Conservation (phyloP, 257 asterid genomes). For the Nicotiana knightiana region DNA sequence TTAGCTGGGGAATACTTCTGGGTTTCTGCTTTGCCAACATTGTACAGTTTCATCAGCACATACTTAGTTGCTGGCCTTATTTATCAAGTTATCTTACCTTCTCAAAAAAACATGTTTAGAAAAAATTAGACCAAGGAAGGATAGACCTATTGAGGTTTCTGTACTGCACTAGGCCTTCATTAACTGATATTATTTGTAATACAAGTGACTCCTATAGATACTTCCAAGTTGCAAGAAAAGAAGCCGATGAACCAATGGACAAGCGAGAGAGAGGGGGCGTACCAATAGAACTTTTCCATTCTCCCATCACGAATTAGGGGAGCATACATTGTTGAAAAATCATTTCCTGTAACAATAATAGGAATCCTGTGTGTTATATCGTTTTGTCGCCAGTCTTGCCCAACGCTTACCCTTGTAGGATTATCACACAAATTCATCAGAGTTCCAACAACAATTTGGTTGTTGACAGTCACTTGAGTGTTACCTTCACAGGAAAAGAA, state of each 20-base stretch:
- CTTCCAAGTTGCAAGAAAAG: background rate
- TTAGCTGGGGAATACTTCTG: too few relatives aligned
- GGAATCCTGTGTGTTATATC: constrained; percentile 74
- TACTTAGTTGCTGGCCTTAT: too few relatives aligned
- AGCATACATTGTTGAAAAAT: constrained; percentile 73
- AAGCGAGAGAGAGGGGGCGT: constrained; percentile 8
- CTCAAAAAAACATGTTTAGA: background rate
- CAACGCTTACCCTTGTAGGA: constrained; percentile 91
- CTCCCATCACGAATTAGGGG: constrained; percentile 93
- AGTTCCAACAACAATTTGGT: constrained; percentile 89
- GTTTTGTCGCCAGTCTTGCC: constrained; percentile 84
- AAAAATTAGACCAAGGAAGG: background rate
- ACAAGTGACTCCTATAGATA: background rate
- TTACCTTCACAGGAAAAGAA: constrained; percentile 40
- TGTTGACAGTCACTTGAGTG: constrained; percentile 94
- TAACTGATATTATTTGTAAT: background rate
- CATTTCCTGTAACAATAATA: constrained; percentile 85
- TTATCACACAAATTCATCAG: constrained; percentile 87
- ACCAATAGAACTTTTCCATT: constrained; percentile 97
- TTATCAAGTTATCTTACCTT: too few relatives aligned
- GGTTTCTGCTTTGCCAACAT: too few relatives aligned
- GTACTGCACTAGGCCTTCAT: background rate
- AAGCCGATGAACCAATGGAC: background rate
- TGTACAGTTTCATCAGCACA: too few relatives aligned
- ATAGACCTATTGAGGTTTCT: background rate